Evolutionary conservation across 495 filamentous ascomycete genomes (phyloP), one percentile per base, ranked within the genome.

Genomic region (Talaromyces wortmannii): DNA sequence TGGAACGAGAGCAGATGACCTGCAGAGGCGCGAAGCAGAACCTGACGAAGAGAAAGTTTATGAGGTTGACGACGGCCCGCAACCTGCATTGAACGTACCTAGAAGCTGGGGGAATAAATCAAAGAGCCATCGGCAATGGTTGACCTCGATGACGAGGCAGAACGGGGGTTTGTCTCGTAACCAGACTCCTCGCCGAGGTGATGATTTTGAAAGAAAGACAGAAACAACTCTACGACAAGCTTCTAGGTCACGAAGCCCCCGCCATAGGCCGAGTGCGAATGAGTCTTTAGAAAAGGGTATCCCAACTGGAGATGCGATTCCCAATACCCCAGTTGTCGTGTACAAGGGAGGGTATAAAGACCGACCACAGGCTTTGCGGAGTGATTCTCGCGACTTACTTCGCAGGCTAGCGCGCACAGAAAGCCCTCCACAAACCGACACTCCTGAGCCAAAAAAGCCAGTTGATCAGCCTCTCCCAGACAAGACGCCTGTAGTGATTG

Each of bases 321-420:
- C 72, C 2, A 74, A 84, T 56, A 82, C 80, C 0, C 81, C 85
- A 2, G 68, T 83, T 49, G 68, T 76, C 8, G 65, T 82, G 42
- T 83, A 75, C 58, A 80, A 66, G 53, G 72, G 23, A 13, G 45
- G 18, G 31, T 59, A 17, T 64, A 70, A 5, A 63, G 57, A 31
- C 70, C 68, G 49, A 67, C 31, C 48, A 66, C 62, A 52, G 64
- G 66, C 48, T 69, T 56, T 30, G 64, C 75, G 8, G 57, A 75
- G 80, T 49, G 87, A 89, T 59, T 88, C 88, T 0, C 79, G 80
- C 32, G 83, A 86, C 52, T 65, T 90, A 32, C 74, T 90, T 55
- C 80, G 79, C 48, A 80, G 75, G 51, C 72, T 92, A 6, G 82
- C 86, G 3, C 74, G 82, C 61, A 78, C 79, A 16, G 79, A 84